phyloP scores from a whole-genome alignment of 202 grass and related monocot genomes.

The Zizania palustris region DNA sequence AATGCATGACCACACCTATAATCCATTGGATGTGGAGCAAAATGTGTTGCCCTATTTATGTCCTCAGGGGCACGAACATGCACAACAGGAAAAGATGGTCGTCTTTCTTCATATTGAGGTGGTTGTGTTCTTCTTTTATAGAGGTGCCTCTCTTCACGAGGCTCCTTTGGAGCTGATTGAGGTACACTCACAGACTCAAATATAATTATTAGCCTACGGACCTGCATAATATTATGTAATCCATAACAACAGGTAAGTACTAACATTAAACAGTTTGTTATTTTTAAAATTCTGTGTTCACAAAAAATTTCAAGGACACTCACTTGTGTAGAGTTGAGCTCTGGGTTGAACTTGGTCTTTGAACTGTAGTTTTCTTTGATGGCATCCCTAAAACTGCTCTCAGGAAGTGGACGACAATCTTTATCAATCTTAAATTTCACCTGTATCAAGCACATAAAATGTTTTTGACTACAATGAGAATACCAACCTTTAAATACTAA shows the following conservation, averaged over 20 bases:
- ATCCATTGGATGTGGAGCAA: slow-evolving; percentile 43
- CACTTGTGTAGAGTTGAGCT: slow-evolving; percentile 77
- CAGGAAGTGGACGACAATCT: slow-evolving; percentile 79
- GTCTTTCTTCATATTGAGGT: slow-evolving; percentile 38
- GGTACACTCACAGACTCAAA: slow-evolving; percentile 48
- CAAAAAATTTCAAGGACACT: slow-evolving; percentile 19
- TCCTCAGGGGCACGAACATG: slow-evolving; percentile 48
- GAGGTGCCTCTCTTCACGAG: slow-evolving; percentile 31
- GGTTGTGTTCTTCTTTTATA: slow-evolving; percentile 38
- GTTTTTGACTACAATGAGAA: slow-evolving; percentile 25
- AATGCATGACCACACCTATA: slow-evolving; percentile 35
- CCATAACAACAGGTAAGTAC: slow-evolving; percentile 28
- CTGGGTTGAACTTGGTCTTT: slow-evolving; percentile 72
- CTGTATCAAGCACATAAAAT: slow-evolving; percentile 45
- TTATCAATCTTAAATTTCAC: slow-evolving; percentile 91
- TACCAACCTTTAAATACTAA: slow-evolving; percentile 11
- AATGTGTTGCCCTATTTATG: slow-evolving; percentile 34
- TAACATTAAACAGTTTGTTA: slow-evolving; percentile 7
- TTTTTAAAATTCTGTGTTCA: slow-evolving; percentile 19
- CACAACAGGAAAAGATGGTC: slow-evolving; percentile 24
- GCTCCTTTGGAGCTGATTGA: slow-evolving; percentile 32
- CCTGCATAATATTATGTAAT: slow-evolving; percentile 47
- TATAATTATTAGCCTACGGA: slow-evolving; percentile 48
- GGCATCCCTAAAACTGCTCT: slow-evolving; percentile 77
- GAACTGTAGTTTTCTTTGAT: slow-evolving; percentile 84